Evolutionary conservation across 164 flowering plant species (phyloP), one percentile per base, ranked within the genome.

Genomic region (Kalanchoe fedtschenkoi): DNA sequence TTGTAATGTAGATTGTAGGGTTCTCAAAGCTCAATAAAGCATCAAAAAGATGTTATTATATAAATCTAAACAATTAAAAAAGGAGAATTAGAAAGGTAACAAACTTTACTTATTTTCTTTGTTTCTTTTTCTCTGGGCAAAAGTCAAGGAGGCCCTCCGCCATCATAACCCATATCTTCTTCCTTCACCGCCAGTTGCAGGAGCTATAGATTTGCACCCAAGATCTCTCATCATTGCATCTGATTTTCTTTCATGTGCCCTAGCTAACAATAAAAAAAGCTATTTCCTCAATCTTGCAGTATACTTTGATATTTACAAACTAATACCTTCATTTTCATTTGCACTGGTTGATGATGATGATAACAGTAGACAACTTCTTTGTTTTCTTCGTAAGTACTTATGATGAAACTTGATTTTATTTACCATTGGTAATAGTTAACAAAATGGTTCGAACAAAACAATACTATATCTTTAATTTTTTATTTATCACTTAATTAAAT

Each of bases 141-240:
- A 47, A 47, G 55, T 47, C 55, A 47, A 47, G 9, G 10, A 47
- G 55, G 55, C 55, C 28, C 53, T 19, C 9, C 53, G 9, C 24
- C 29, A 47, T 47, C 29, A 47, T 24, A 13, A 47, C 43, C 15
- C 43, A 24, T 47, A 47, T 47, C 55, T 47, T 47, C 30, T 22
- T 22, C 4, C 13, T 24, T 10, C 30, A 7, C 29, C n/a, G n/a
- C 30, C 14, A 15, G 55, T 47, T 47, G 55, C 55, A 22, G 55
- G 11, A 14, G 29, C 55, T 15, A 22, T 22, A 47, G 55, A 47
- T 47, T 47, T 47, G 55, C 29, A 24, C 11, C 55, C n/a, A 47
- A 47, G 55, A 47, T 47, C 55, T 47, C 14, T 24, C 55, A 47
- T 47, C 55, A 47, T 47, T 47, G 55, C 55, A 47, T 22, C 24